phyloP scores from a whole-genome alignment of 495 filamentous ascomycete genomes.

The Aspergillus ellipticus region DNA sequence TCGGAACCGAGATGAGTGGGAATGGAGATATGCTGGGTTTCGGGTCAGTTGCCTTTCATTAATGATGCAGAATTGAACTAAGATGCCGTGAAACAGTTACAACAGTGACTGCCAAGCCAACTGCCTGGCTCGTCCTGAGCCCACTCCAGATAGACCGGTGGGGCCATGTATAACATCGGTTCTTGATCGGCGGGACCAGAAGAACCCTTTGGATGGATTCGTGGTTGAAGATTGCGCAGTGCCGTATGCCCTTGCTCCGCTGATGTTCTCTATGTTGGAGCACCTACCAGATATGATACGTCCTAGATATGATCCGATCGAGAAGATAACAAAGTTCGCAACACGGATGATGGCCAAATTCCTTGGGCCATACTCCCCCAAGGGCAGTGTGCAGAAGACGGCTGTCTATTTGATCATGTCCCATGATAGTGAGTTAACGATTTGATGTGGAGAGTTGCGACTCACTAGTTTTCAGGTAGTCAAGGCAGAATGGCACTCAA shows the following conservation, averaged over 20 bases:
- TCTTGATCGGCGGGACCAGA: constrained; percentile 2
- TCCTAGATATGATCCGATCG: not conserved
- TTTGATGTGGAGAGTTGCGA: not conserved
- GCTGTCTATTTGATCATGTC: constrained; percentile 3
- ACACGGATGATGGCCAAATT: not conserved
- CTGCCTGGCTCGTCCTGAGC: not conserved
- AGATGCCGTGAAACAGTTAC: not conserved
- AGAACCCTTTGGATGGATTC: constrained; percentile 3
- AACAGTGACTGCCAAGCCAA: not conserved
- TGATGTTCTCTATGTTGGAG: not conserved
- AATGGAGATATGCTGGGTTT: constrained; percentile 4
- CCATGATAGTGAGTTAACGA: not conserved
- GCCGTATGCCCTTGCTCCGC: not conserved
- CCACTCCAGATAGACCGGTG: not conserved
- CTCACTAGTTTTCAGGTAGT: not conserved
- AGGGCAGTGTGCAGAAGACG: not conserved
- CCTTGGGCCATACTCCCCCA: not conserved
- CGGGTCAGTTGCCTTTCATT: not conserved
- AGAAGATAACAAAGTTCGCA: not conserved
- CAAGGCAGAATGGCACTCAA: not conserved
- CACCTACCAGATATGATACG: not conserved
- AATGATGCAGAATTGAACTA: not conserved
- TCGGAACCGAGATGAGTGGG: constrained; percentile 1
- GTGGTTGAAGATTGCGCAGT: constrained; percentile 4
- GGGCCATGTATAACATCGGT: constrained; percentile 1